phyloP scores from a whole-genome alignment of 345 rosid species.

The Litchi chinensis region DNA sequence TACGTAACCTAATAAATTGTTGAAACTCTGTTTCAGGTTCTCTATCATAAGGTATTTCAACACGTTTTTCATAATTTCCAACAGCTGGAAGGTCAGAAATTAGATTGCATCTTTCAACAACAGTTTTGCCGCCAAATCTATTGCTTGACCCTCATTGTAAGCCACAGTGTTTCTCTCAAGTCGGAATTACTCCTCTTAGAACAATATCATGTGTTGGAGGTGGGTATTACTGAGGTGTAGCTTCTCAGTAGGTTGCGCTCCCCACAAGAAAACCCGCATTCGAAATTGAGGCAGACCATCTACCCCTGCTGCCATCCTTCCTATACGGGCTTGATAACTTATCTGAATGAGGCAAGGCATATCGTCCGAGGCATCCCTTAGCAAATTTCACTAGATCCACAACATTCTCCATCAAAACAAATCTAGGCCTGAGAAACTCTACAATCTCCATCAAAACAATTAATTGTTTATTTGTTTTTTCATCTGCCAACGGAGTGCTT shows the following conservation, averaged over 20 bases:
- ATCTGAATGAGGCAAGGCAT: conserved; percentile 65
- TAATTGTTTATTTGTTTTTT: conserved; percentile 59
- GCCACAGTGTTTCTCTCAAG: conserved; percentile 56
- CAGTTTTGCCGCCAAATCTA: conserved; percentile 37
- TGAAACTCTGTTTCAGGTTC: conserved; percentile 54
- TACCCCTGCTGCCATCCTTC: conserved; percentile 87
- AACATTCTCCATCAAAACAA: conserved; percentile 77
- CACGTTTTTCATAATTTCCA: conserved; percentile 39
- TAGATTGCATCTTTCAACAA: conserved; percentile 44
- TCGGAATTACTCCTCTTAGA: conserved; percentile 55
- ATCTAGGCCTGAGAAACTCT: conserved; percentile 64
- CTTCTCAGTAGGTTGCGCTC: conserved; percentile 56
- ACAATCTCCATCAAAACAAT: conserved; percentile 71
- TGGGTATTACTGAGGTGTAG: conserved; percentile 75
- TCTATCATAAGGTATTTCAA: conserved; percentile 49
- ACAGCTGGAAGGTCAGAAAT: conserved; percentile 61
- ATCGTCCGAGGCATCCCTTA: conserved; percentile 58
- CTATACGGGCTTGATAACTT: conserved; percentile 72
- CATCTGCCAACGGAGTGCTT: conserved; percentile 51
- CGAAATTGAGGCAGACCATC: conserved; percentile 88
- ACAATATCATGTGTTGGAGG: conserved; percentile 85
- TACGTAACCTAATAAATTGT: conserved; percentile 37
- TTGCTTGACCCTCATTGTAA: conserved; percentile 42
- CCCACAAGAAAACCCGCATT: conserved; percentile 79
- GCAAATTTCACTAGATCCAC: conserved; percentile 68